phyloP scores from a whole-genome alignment of 805 yeast genomes.

The Citeromyces matritensis region DNA sequence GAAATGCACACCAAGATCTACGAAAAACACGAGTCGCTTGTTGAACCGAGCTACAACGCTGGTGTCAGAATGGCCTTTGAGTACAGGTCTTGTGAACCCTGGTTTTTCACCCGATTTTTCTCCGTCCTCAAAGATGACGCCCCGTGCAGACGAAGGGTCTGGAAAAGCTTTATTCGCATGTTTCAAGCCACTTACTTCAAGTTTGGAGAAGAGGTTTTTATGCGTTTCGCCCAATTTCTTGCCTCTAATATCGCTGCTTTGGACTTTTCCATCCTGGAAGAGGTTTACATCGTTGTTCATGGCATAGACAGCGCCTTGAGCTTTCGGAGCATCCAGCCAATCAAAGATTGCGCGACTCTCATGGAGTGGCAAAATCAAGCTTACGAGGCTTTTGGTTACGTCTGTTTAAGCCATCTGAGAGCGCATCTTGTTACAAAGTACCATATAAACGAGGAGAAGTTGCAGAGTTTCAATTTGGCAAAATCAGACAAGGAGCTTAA shows the following conservation, averaged over 20 bases:
- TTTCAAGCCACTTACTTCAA: conserved; percentile 5
- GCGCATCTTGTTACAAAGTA: conserved; percentile 9
- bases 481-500: conserved; percentile 16
- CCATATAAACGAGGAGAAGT: conserved; percentile 9
- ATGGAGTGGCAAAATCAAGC: conserved; percentile 1
- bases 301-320: conserved; percentile 20
- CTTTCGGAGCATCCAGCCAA: no score
- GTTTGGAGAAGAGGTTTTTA: conserved; percentile 9
- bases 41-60: conserved; percentile 48
- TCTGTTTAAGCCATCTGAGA: conserved; percentile 8
- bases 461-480: conserved; percentile 14
- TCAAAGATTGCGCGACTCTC: background rate
- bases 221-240: conserved; percentile 17
- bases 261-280: conserved; percentile 30
- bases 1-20: conserved; percentile 38
- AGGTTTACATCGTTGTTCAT: conserved; percentile 26
- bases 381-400: conserved; percentile 3
- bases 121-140: conserved; percentile 22
- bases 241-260: conserved; percentile 22
- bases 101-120: conserved; percentile 24
- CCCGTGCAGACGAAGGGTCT: conserved; percentile 25
- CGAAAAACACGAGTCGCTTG: conserved; percentile 56
- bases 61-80: conserved; percentile 42
- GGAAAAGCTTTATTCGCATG: conserved; percentile 15
- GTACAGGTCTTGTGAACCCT: conserved; percentile 20